Conservation (phyloP, 1,139 yeast species). For the Blastobotrys raffinosifermentans region DNA sequence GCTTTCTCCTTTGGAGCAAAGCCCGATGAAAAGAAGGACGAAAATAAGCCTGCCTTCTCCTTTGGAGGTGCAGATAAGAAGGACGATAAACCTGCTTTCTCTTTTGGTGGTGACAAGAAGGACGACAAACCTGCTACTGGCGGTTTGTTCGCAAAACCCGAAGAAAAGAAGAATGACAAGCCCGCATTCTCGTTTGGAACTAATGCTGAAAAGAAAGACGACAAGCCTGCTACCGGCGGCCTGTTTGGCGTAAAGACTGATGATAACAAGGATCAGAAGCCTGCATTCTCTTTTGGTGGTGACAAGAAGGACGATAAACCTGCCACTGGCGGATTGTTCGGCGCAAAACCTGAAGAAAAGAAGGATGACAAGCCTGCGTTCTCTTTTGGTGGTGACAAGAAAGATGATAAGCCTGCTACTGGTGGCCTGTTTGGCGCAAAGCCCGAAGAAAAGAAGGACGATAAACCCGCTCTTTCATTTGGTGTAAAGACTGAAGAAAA, state of each 20-base stretch:
- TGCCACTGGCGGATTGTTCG: conserved; percentile 9
- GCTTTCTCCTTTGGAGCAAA: conserved; percentile 7
- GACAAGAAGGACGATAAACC: conserved; percentile 4
- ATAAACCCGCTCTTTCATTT: conserved; percentile 10
- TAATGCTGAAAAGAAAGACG: conserved; percentile 9
- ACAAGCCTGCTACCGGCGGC: not conserved
- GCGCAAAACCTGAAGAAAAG: conserved; percentile 8
- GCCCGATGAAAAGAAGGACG: conserved; percentile 3
- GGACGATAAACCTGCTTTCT: not conserved
- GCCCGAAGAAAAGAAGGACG: conserved; percentile 10
- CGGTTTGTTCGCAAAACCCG: conserved; percentile 3
- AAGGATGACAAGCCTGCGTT: conserved; percentile 5
- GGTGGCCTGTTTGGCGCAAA: conserved; percentile 9
- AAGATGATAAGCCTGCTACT: conserved; percentile 10
- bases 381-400: conserved; percentile 5
- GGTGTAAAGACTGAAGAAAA: conserved; percentile 22
- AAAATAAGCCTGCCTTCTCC: conserved; percentile 26
- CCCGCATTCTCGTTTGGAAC: conserved; percentile 13
- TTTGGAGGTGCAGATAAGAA: conserved; percentile 19
- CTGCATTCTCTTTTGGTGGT: not conserved
- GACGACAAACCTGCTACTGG: conserved; percentile 6
- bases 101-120: conserved; percentile 1
- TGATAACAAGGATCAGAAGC: not conserved
- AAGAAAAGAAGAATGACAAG: not conserved
- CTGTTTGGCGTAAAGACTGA: conserved; percentile 7